Evolutionary conservation across 768 basidiomycete species (phyloP).

Genomic region (Calocera viscosa): DNA sequence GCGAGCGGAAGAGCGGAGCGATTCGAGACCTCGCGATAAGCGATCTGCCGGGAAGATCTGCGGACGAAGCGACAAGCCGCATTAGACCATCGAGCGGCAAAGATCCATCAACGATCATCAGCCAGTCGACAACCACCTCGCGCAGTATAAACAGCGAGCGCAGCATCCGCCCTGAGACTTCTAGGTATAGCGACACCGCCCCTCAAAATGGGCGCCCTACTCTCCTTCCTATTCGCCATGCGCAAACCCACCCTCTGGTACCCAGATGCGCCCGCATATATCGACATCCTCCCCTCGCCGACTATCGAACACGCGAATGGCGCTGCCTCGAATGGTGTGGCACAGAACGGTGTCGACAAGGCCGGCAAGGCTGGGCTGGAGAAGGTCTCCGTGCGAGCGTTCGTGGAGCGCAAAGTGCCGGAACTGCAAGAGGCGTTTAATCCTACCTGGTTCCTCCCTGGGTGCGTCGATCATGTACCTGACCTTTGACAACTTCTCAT

Average conservation of each 20-base stretch:
- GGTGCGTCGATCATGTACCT: too few species aligned
- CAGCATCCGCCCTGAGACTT: too few species aligned
- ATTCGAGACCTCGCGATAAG: too few species aligned
- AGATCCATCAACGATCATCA: too few species aligned
- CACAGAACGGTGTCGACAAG: neutral
- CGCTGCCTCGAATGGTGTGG: neutral
- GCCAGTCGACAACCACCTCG: too few species aligned
- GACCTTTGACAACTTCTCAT: too few species aligned
- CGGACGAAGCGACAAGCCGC: too few species aligned
- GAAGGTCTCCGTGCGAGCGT: neutral
- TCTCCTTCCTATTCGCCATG: neutral
- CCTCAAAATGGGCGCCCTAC: neutral
- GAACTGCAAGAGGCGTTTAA: neutral
- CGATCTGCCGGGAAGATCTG: too few species aligned
- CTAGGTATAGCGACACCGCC: too few species aligned
- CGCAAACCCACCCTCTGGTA: neutral
- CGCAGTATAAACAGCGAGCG: too few species aligned
- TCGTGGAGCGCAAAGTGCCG: neutral
- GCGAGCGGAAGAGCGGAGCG: too few species aligned
- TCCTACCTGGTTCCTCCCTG: neutral
- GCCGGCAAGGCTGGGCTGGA: neutral
- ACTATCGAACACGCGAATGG: neutral
- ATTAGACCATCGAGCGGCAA: too few species aligned
- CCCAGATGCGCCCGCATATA: neutral
- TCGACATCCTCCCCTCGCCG: neutral